phyloP scores from a whole-genome alignment of 345 rosid species.

The Litchi chinensis region DNA sequence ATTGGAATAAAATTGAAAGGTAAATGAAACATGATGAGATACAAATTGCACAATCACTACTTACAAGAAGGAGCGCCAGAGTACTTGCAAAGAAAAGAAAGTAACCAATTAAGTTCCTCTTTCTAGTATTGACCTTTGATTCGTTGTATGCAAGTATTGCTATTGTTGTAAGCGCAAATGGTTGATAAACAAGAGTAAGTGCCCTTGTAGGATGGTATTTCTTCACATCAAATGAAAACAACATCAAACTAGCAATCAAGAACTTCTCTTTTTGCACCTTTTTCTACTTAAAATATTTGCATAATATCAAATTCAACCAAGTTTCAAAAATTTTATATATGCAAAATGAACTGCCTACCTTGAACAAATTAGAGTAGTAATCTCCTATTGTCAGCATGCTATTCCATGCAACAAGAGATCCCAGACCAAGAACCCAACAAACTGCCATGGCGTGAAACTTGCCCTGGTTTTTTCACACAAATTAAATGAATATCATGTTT shows the following conservation, averaged over 20 bases:
- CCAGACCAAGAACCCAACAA: conserved; percentile 85
- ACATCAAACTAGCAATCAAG: neutral
- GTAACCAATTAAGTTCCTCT: conserved; percentile 69
- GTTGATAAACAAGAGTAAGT: conserved; percentile 79
- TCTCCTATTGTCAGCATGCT: conserved; percentile 83
- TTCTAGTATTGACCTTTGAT: conserved; percentile 67
- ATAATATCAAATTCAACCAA: neutral
- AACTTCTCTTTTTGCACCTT: neutral
- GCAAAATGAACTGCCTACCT: conserved; percentile 33
- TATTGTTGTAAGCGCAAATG: conserved; percentile 73
- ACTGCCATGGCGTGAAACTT: conserved; percentile 56
- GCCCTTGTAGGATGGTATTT: conserved; percentile 87
- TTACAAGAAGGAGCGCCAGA: conserved; percentile 71
- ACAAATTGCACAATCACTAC: conserved; percentile 20
- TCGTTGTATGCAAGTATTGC: conserved; percentile 64
- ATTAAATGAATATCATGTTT: conserved; percentile 2
- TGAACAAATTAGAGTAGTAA: conserved; percentile 69
- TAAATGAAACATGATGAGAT: neutral
- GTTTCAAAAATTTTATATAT: too few relatives aligned
- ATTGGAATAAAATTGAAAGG: neutral
- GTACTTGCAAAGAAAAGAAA: conserved; percentile 61
- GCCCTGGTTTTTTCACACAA: conserved; percentile 49
- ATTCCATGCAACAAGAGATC: conserved; percentile 80
- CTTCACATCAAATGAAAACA: conserved; percentile 38
- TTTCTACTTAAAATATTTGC: too few relatives aligned